phyloP scores from a whole-genome alignment of 2,329 filamentous ascomycete genomes.

The Talaromyces sp. region DNA sequence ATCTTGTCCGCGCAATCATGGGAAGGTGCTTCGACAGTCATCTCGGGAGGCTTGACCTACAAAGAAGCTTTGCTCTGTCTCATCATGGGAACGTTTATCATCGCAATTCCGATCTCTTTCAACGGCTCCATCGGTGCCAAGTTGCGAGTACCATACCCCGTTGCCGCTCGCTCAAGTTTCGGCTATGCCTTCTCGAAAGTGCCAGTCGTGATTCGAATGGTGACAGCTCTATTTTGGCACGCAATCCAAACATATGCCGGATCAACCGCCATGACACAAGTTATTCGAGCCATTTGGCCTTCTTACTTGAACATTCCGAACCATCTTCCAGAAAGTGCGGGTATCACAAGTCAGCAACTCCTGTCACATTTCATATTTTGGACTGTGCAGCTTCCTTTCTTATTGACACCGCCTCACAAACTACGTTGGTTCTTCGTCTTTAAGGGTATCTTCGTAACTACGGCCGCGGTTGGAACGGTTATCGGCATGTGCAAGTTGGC shows the following conservation, averaged over 20 bases:
- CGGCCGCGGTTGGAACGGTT: slow-evolving; percentile 57
- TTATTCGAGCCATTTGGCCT: slow-evolving; percentile 45
- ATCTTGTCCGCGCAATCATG: slow-evolving; percentile 48
- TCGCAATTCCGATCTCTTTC: slow-evolving; percentile 11
- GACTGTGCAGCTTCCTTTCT: slow-evolving; percentile 37
- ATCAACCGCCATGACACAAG: slow-evolving; percentile 32
- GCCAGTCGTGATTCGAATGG: slow-evolving; percentile 36
- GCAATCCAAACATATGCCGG: slow-evolving; percentile 37
- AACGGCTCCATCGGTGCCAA: slow-evolving; percentile 30
- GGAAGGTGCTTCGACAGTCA: slow-evolving; percentile 49
- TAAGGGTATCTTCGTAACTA: slow-evolving; percentile 45
- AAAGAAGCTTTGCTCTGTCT: slow-evolving; percentile 29
- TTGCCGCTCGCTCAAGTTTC: slow-evolving; percentile 35
- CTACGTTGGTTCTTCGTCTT: slow-evolving; percentile 30
- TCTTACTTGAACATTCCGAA: slow-evolving; percentile 48
- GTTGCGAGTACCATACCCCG: slow-evolving; percentile 33
- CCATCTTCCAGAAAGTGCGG: slow-evolving; percentile 40
- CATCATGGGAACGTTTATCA: slow-evolving; percentile 13
- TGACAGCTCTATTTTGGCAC: slow-evolving; percentile 42
- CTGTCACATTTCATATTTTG: slow-evolving; percentile 44
- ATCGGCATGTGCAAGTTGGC: slow-evolving; percentile 57
- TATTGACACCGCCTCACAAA: slow-evolving; percentile 39
- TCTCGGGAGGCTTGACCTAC: slow-evolving; percentile 48
- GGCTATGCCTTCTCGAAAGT: slow-evolving; percentile 35
- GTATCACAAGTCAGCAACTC: slow-evolving; percentile 44